Evolutionary conservation across 2,329 filamentous ascomycete species (phyloP).

Genomic region (Malbranchea zuffiana): DNA sequence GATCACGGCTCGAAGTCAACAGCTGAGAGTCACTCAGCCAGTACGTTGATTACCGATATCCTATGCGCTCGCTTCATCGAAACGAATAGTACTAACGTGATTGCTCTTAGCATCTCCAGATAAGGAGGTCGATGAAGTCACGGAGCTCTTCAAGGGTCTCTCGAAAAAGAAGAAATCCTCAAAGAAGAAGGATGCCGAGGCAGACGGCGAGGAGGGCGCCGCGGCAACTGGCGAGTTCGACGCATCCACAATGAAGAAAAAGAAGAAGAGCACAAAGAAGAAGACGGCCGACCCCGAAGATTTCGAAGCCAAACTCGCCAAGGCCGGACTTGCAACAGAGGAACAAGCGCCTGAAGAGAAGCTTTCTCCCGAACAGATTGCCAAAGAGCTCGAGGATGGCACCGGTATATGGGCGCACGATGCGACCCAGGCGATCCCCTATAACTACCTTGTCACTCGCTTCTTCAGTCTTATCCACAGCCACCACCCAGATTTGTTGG

Average conservation of each 20-base stretch:
- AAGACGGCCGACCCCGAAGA: slow-evolving; percentile 52
- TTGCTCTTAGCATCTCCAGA: slow-evolving; percentile 38
- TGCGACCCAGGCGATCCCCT: slow-evolving; percentile 64
- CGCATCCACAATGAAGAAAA: slow-evolving; percentile 64
- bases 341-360: slow-evolving; percentile 47
- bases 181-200: slow-evolving; percentile 47
- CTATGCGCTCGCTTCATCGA: not conserved
- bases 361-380: slow-evolving; percentile 46
- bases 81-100: slow-evolving; percentile 35
- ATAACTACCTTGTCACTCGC: slow-evolving; percentile 72
- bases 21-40: slow-evolving; percentile 65
- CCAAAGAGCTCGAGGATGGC: slow-evolving; percentile 66
- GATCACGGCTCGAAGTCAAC: slow-evolving; percentile 63
- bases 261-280: slow-evolving; percentile 55
- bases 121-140: slow-evolving; percentile 53
- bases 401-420: slow-evolving; percentile 87
- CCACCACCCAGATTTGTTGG: slow-evolving; percentile 92
- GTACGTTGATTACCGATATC: slow-evolving; percentile 36
- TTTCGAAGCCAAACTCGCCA: slow-evolving; percentile 56
- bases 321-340: slow-evolving; percentile 49
- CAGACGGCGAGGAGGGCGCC: slow-evolving; percentile 40
- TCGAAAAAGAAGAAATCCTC: slow-evolving; percentile 64
- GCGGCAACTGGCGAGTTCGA: slow-evolving; percentile 53
- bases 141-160: slow-evolving; percentile 56
- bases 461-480: slow-evolving; percentile 93